Conservation (phyloP, 441 rosid genomes). For the Kokia cookei region DNA sequence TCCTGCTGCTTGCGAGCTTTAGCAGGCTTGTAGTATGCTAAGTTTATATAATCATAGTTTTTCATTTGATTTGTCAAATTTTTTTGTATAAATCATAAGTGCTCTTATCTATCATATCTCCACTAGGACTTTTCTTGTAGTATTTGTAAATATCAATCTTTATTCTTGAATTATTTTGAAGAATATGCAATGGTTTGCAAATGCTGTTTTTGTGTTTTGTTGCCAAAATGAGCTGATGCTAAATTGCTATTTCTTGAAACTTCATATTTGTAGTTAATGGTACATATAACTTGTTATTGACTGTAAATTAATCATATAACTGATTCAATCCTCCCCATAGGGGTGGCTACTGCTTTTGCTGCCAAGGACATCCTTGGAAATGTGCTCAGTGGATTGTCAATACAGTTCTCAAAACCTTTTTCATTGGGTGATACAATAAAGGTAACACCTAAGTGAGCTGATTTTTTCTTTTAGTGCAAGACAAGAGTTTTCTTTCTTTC, state of each 20-base stretch:
- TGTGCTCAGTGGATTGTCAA: constrained; percentile 82
- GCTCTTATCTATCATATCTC: not conserved
- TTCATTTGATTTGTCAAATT: not conserved
- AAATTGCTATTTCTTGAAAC: not conserved
- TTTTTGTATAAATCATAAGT: not conserved
- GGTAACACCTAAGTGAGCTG: constrained; percentile 28
- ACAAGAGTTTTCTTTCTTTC: not conserved
- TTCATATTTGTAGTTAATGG: not conserved
- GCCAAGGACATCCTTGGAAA: constrained; percentile 85
- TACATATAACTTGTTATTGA: not conserved
- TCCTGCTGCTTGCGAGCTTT: not conserved
- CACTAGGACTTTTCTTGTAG: not conserved
- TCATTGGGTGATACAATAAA: constrained; percentile 90
- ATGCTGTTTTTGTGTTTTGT: not conserved
- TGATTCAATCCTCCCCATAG: constrained; percentile 27
- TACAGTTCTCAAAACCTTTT: constrained; percentile 86
- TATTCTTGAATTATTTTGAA: not conserved
- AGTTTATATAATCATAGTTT: not conserved
- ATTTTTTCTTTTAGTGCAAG: not conserved
- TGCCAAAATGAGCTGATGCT: not conserved
- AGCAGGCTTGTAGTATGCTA: not conserved
- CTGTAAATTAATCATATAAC: not conserved
- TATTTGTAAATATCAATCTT: not conserved
- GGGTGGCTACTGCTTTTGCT: constrained; percentile 99
- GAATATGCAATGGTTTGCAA: not conserved